A percentile compares a stretch with the other conserved stretches of the same genome.
Conservation (phyloP, 305 asterid species). For the Solanum hybrid region DNA sequence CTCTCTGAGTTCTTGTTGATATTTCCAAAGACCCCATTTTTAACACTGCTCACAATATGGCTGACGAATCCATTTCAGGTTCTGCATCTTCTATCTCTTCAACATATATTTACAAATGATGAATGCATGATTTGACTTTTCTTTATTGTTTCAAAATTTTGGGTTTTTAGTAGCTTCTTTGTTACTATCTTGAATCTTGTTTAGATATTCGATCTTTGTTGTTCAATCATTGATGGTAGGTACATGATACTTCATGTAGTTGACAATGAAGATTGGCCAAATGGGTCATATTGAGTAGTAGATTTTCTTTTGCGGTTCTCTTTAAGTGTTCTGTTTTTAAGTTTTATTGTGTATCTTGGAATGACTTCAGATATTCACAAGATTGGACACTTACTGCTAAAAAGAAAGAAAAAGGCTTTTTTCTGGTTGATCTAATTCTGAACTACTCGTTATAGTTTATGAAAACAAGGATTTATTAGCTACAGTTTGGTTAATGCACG, state of each 20-base stretch:
- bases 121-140: not conserved
- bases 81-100: not conserved
- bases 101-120: not conserved
- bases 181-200: not conserved
- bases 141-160: not conserved
- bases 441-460: not conserved
- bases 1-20: constrained; percentile 17
- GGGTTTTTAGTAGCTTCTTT: not conserved
- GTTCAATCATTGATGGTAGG: constrained; percentile 12
- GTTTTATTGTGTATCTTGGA: not conserved
- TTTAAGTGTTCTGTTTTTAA: not conserved
- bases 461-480: not conserved
- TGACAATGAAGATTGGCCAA: not conserved
- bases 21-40: constrained; percentile 11
- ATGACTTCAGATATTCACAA: not conserved
- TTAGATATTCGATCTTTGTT: constrained; percentile 6
- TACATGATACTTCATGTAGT: not conserved
- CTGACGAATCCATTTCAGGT: constrained; percentile 50
- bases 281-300: not conserved
- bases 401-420: not conserved
- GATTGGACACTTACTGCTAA: not conserved
- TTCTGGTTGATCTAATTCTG: constrained; percentile 1
- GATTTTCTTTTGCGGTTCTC: not conserved
- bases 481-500: not conserved
- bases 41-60: constrained; percentile 29